Percentiles rank a stretch among this genome's conserved stretches.
These are phyloP conservation scores for Talaromyces verruculosus DNA, from an alignment of 2,329 filamentous ascomycete species.

Conservation along the genomic window DNA sequence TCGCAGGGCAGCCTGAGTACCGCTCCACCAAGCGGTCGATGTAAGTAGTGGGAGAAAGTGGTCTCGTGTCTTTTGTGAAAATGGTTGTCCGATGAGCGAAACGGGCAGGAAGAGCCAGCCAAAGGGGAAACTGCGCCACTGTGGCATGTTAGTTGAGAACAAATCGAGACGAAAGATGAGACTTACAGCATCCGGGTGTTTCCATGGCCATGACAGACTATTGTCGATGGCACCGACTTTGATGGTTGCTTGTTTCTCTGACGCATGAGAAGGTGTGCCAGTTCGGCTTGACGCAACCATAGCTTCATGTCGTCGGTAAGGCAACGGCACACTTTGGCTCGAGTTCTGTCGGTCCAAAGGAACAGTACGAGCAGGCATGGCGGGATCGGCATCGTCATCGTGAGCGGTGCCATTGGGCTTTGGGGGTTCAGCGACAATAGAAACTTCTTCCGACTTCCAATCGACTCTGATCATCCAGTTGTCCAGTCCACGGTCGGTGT, in stretches of 20 bases:
- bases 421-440: slow-evolving; percentile 81
- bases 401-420: slow-evolving; percentile 57
- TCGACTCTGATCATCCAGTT: slow-evolving; percentile 99
- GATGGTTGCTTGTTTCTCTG: slow-evolving; percentile 59
- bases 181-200: slow-evolving; percentile 84
- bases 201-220: slow-evolving; percentile 98
- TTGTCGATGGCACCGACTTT: slow-evolving; percentile 94
- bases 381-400: slow-evolving; percentile 48
- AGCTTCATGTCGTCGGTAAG: slow-evolving; percentile 75
- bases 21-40: slow-evolving; percentile 94
- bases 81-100: slow-evolving; percentile 91
- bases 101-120: slow-evolving; percentile 98
- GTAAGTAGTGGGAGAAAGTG: slow-evolving; percentile 96
- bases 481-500: slow-evolving; percentile 92
- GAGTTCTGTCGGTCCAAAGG: slow-evolving; percentile 45
- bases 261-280: slow-evolving; percentile 51
- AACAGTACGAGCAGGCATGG: slow-evolving; percentile 62
- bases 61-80: slow-evolving; percentile 87
- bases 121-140: slow-evolving; percentile 88
- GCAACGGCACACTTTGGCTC: slow-evolving; percentile 48
- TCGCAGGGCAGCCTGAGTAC: slow-evolving; percentile 83
- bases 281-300: slow-evolving; percentile 72
- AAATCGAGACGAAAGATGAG: not conserved
- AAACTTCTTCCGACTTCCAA: slow-evolving; percentile 76
- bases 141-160: slow-evolving; percentile 26